Conservation (phyloP, 805 yeast genomes). For the Groenewaldozyma tartarivorans region DNA sequence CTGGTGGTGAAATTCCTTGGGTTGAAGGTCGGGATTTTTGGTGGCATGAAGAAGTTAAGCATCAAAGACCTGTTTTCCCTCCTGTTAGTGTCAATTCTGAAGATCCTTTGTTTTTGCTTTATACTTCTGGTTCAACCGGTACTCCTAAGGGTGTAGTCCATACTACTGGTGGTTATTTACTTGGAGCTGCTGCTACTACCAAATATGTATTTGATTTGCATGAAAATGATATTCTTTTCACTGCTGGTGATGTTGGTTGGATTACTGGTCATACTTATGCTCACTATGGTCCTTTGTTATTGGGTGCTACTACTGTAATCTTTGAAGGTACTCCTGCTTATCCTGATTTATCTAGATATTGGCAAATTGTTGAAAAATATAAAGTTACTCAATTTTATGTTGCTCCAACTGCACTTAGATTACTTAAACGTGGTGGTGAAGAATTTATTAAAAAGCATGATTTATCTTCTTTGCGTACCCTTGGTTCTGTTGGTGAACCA, state of each 20-base stretch:
- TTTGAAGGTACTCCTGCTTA: conserved; percentile 98
- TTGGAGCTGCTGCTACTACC: conserved; percentile 88
- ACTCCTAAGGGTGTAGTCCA: conserved; percentile 98
- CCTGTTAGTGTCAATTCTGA: conserved; percentile 83
- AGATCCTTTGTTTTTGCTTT: conserved; percentile 90
- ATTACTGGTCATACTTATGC: conserved; percentile 97
- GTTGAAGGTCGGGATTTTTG: conserved; percentile 75
- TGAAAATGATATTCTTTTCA: conserved; percentile 77
- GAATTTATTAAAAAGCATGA: conserved; percentile 73
- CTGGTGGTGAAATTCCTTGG: conserved; percentile 67
- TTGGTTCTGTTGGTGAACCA: conserved; percentile 98
- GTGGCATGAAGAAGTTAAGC: conserved; percentile 88
- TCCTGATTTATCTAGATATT: conserved; percentile 90
- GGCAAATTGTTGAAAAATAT: conserved; percentile 91
- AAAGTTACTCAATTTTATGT: conserved; percentile 93
- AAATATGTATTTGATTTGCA: conserved; percentile 91
- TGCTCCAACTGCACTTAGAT: conserved; percentile 95
- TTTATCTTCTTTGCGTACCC: conserved; percentile 74
- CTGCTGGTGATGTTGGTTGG: conserved; percentile 99
- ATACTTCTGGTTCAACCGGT: conserved; percentile 98
- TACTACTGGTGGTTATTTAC: conserved; percentile 85
- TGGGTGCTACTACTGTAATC: conserved; percentile 85
- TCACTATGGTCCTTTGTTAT: conserved; percentile 81
- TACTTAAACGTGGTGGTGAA: conserved; percentile 85
- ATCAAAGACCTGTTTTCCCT: conserved; percentile 77